These are phyloP conservation scores for Fusarium paranaense DNA, from an alignment of 2,329 filamentous ascomycete genomes.

Conservation along the genomic window DNA sequence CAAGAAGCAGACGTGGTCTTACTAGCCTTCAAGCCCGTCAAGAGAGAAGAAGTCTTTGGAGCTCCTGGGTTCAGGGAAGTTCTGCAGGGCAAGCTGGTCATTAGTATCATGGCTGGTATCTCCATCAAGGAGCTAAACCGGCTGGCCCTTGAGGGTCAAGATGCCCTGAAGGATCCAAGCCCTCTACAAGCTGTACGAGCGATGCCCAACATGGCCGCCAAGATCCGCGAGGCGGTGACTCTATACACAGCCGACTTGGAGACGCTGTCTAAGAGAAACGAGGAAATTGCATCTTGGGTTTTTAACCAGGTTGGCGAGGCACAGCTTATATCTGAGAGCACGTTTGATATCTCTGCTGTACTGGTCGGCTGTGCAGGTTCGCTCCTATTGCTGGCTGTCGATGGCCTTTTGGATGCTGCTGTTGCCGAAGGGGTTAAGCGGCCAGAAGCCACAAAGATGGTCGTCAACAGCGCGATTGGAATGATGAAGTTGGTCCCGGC, in stretches of 20 bases:
- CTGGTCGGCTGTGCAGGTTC: conserved; percentile 22
- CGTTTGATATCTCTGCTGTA: conserved; percentile 18
- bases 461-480: conserved; percentile 16
- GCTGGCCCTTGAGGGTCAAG: background rate
- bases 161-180: background rate
- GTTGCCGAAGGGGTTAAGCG: conserved; percentile 24
- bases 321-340: background rate
- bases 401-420: conserved; percentile 19
- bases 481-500: conserved; percentile 18
- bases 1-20: conserved; percentile 17
- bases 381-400: conserved; percentile 13
- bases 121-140: conserved; percentile 9
- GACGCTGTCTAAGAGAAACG: background rate
- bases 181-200: conserved; percentile 7
- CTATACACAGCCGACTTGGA: conserved; percentile 6
- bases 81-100: conserved; percentile 8
- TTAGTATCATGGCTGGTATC: conserved; percentile 20
- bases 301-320: conserved; percentile 19
- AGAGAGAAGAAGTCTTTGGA: conserved; percentile 20
- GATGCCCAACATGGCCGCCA: conserved; percentile 24
- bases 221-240: conserved; percentile 20
- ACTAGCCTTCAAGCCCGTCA: conserved; percentile 19
- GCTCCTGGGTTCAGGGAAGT: conserved; percentile 4
- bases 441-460: conserved; percentile 12
- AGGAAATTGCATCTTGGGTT: conserved; percentile 3